A percentile compares a stretch with the other conserved stretches of the same genome.
phyloP scores from a whole-genome alignment of 2,329 filamentous ascomycete species.

The Penicillium sp. region DNA sequence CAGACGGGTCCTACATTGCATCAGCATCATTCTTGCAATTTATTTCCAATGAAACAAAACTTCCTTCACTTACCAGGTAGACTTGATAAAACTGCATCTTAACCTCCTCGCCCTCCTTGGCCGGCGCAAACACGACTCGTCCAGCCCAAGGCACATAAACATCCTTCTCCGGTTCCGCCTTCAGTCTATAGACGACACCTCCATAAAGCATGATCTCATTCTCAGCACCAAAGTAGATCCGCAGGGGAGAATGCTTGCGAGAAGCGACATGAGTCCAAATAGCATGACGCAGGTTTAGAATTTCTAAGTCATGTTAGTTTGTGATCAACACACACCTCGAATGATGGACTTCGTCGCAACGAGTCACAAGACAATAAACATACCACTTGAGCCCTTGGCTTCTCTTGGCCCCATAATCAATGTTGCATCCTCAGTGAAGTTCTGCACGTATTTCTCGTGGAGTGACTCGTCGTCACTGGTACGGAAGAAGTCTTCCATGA shows the following conservation, averaged over 20 bases:
- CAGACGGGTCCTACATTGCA: slow-evolving; percentile 29
- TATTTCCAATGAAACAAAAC: no score
- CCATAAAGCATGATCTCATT: slow-evolving; percentile 38
- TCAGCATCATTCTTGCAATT: slow-evolving; percentile 6
- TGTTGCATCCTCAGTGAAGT: slow-evolving; percentile 34
- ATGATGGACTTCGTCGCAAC: no score
- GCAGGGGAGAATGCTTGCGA: slow-evolving; percentile 29
- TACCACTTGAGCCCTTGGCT: slow-evolving; percentile 31
- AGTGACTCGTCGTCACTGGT: slow-evolving; percentile 33
- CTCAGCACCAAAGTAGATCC: slow-evolving; percentile 30
- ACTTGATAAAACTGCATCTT: slow-evolving; percentile 41
- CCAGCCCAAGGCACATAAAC: slow-evolving; percentile 37
- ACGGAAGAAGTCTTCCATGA: slow-evolving; percentile 35
- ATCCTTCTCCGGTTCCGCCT: slow-evolving; percentile 26
- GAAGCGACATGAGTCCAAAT: slow-evolving; percentile 35
- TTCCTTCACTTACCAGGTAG: slow-evolving; percentile 32
- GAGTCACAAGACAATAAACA: slow-evolving; percentile 1
- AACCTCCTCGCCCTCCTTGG: slow-evolving; percentile 17
- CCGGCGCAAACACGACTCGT: slow-evolving; percentile 31
- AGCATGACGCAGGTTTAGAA: slow-evolving; percentile 30
- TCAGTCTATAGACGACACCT: slow-evolving; percentile 33
- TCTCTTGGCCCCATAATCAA: slow-evolving; percentile 37
- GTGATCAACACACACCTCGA: no score
- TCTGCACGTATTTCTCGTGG: slow-evolving; percentile 33
- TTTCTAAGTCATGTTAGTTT: slow-evolving; percentile 25